Base-by-base conservation (phyloP, 176 grass and related monocot species). In the Oryza rufipogon region DNA sequence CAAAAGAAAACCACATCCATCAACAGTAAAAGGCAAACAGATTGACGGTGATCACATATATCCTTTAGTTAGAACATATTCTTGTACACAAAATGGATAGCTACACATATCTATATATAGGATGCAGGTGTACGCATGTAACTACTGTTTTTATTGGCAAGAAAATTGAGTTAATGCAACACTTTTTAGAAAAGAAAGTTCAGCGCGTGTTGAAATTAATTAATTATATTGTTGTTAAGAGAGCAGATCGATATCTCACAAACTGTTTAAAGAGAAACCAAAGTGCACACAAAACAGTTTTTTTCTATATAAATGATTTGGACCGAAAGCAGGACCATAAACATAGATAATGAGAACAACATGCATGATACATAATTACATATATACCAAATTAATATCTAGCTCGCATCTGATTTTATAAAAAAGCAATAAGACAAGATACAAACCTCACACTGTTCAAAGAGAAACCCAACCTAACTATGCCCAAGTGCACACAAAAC, bases 1-100 rank as follows among this genome's bases (percentile, higher is more conserved):
- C 74, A 80, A 76, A 88, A 79, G 74, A 87, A 49, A 74, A 75
- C 80, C 58, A 63, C n/a, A 63, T 0, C 49, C 51, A 42, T 12
- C n/a, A 87, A 80, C 80, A 83, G 49, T 90, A 20, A 32, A 86
- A 78, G 86, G 80, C 74, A 38, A 87, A 82, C 38, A 17, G 36
- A 87, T 76, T 82, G 30, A 75, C 34, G 49, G 71, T 70, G 44
- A 80, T 76, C 85, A 2, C n/a, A 22, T 3, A 23, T 9, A 63
- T 76, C 44, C 86, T 77, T 87, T 82, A 54, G 68, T 73, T 20
- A 32, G 74, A 23, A 66, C 44, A 76, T 52, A 36, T 80, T 81
- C 71, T 60, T 86, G 36, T 75, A 81, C 85, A 64, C 14, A 74
- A 20, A 69, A 47, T 17, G 58, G 58, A 13, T 61, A 28, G 7